Evolutionary conservation across 176 grass and related monocot genomes (phyloP), one percentile per base, ranked within the genome.

Genomic region (Echinochloa phyllopogon): DNA sequence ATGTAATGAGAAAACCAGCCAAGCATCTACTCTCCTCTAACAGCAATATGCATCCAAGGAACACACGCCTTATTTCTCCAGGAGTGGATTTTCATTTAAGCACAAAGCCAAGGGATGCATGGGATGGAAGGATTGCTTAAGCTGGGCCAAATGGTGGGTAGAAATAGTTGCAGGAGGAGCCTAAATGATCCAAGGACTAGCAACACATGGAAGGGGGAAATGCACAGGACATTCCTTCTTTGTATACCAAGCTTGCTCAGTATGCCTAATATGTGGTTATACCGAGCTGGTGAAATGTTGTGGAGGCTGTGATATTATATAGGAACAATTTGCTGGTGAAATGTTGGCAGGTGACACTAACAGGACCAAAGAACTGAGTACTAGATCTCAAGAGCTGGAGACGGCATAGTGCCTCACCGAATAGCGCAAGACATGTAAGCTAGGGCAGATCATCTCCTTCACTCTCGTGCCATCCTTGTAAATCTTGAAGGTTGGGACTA

Each of bases 391-490:
- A 60, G 58, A 85, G 65, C 60, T 90, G 87, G 84, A 90, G 87
- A 92, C 73, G 60, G 85, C 84, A 79, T 97, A 90, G 80, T 97
- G 85, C 85, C 84, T 90, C 75, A 97, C 69, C 24, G 87, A 92
- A 75, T 91, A 88, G 21, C 82, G 79, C 51, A 97, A 62, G 4
- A 88, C 66, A 4, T 94, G 73, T 42, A 88, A 74, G 76, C 52
- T 91, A 29, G 92, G 94, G 75, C 82, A 86, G 69, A 92, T 92
- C 82, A 94, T 97, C 82, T 92, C 92, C 69, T 97, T 97, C 75
- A 90, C 61, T 52, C 76, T 86, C 10, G 63, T 76, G 37, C 88
- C 85, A 24, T 88, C 69, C 81, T 90, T 92, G 89, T 97, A 97
- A 71, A 97, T 90, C 88, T 90, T 90, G 72, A 97, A 94, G 40